phyloP scores from a whole-genome alignment of 306 rosid species.

The Comarum palustre region DNA sequence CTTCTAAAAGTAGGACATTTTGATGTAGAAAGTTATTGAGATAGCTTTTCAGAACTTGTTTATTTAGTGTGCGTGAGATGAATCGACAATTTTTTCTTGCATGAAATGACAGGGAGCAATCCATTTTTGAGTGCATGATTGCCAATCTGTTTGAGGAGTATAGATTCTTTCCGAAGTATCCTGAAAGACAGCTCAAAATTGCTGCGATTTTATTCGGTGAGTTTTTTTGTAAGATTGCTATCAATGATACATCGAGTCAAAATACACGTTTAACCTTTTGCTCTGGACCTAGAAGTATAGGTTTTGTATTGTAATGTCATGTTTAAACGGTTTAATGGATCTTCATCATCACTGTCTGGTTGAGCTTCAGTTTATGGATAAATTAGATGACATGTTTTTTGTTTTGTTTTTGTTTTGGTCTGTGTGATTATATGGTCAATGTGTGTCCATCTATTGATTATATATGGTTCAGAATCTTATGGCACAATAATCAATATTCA shows the following conservation, averaged over 20 bases:
- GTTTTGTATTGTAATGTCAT: background rate
- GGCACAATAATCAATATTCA: background rate
- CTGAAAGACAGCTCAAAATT: slow-evolving; percentile 89
- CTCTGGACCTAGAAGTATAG: background rate
- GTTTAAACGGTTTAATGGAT: background rate
- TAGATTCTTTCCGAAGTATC: slow-evolving; percentile 90
- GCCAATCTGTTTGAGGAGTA: slow-evolving; percentile 94
- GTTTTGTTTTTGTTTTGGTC: background rate
- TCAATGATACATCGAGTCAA: background rate
- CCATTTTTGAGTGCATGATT: slow-evolving; percentile 86
- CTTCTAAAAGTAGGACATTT: background rate
- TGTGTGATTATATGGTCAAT: background rate
- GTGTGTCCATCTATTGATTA: background rate
- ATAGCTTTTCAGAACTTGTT: background rate
- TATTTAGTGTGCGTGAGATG: background rate
- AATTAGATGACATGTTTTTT: background rate
- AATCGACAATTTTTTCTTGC: slow-evolving; percentile 17
- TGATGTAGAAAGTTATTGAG: background rate
- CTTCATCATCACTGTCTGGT: background rate
- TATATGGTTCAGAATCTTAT: background rate
- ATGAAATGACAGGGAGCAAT: slow-evolving; percentile 65
- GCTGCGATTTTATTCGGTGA: slow-evolving; percentile 92
- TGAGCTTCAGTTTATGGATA: background rate
- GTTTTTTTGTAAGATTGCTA: slow-evolving; percentile 34
- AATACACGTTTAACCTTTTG: background rate